Base-by-base conservation (phyloP, 306 rosid species). In the Castanea mollissima region DNA sequence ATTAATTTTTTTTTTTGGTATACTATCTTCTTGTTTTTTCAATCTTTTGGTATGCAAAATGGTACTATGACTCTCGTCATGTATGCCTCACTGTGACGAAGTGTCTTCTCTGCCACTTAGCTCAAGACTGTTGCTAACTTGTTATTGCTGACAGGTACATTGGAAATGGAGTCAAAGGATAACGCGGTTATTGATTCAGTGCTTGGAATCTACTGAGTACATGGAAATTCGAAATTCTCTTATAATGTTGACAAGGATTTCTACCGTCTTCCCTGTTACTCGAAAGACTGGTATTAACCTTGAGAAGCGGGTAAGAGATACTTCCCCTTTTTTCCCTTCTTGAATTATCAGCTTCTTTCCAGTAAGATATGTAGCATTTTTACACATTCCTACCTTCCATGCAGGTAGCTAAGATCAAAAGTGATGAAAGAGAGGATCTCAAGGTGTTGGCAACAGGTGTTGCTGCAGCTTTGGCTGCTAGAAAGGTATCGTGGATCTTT, bases 101-200 rank as follows among this genome's bases (percentile, higher is more conserved):
- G 52, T 67, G 20, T 67, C 49, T 35, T 19, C 20, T 67, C 14
- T 25, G n/a, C 29, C 57, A 54, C 49, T 79, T 16, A 11, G 44
- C 72, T 32, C 2, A 35, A 67, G 52, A 67, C 25, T 34, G 7
- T 34, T 56, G 57, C 25, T 23, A 23, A 63, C 78, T 38, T 83
- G 56, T 67, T 70, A 41, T 78, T 79, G 65, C 58, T 81, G 18
- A 78, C 81, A 95, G 99, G 99, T 95, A 70, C 98, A 93, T 86
- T 95, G 99, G 99, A 95, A 95, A 67, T 95, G 99, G 99, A 93
- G 96, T 84, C 98, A 93, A 75, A 93, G 99, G 87, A 95, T 95
- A 62, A 95, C 99, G 14, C 86, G 97, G 74, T 81, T 91, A 80
- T 80, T 95, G 78, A 92, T 90, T 82, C 98, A 93, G 85, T 95